A percentile compares a stretch with the other conserved stretches of the same genome.
Conservation (phyloP, 352 stramenopile species). For the Phytophthora brassicae region DNA sequence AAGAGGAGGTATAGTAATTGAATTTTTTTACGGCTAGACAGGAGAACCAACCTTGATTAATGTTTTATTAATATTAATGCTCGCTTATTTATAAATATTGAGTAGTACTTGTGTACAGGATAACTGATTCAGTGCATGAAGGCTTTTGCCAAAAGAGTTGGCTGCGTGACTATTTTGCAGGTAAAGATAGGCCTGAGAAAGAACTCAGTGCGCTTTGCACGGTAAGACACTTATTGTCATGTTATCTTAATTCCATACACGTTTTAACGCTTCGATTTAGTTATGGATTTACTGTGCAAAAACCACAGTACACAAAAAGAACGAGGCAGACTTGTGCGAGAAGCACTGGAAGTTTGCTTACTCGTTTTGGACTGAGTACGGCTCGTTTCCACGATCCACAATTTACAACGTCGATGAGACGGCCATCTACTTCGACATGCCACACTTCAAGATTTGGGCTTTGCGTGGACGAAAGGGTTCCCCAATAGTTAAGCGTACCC, state of each 20-base stretch:
- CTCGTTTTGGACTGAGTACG: background rate
- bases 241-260: background rate
- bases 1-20: conserved; percentile 12
- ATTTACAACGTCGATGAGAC: conserved; percentile 9
- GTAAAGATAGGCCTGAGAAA: conserved; percentile 2
- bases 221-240: conserved; percentile 4
- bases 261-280: too few relatives aligned
- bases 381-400: background rate
- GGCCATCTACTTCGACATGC: conserved; percentile 4
- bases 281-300: background rate
- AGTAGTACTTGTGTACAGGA: conserved; percentile 9
- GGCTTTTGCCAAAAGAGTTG: background rate
- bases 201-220: background rate
- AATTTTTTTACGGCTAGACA: background rate
- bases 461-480: background rate
- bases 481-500: background rate
- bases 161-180: background rate
- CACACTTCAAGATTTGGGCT: background rate
- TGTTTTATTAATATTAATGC: too few relatives aligned
- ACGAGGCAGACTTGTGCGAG: background rate
- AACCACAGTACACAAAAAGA: conserved; percentile 1
- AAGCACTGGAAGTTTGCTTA: background rate
- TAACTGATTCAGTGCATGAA: conserved; percentile 11
- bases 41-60: background rate
- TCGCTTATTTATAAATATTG: background rate